phyloP scores from a whole-genome alignment of 352 stramenopile genomes.

The Plasmopara halstedii region DNA sequence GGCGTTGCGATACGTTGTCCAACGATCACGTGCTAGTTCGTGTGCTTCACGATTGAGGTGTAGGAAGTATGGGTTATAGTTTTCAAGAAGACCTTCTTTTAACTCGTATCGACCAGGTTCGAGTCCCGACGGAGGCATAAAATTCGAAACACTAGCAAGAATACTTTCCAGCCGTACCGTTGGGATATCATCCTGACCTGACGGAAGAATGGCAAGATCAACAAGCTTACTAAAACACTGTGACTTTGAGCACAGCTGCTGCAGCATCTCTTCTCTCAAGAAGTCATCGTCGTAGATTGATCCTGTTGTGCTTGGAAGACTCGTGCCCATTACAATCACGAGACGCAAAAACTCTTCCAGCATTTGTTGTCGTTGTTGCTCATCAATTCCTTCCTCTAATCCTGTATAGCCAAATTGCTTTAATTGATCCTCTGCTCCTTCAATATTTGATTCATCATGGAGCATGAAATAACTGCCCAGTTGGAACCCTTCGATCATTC shows the following conservation, averaged over 20 bases:
- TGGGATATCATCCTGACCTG: conserved; percentile 76
- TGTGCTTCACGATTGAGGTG: conserved; percentile 81
- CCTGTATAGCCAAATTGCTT: conserved; percentile 40
- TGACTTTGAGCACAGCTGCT: conserved; percentile 75
- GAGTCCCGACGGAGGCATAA: conserved; percentile 61
- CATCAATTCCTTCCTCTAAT: conserved; percentile 57
- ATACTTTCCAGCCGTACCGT: conserved; percentile 56
- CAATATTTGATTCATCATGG: conserved; percentile 3
- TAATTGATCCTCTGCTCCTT: conserved; percentile 7
- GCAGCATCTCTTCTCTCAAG: conserved; percentile 75
- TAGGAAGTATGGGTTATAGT: conserved; percentile 83
- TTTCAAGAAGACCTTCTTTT: conserved; percentile 60
- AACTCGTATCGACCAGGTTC: conserved; percentile 77
- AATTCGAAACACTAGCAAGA: conserved; percentile 56
- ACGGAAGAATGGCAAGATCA: conserved; percentile 72
- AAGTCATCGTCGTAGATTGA: conserved; percentile 63
- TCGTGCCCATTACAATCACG: conserved; percentile 70
- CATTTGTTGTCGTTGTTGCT: conserved; percentile 65
- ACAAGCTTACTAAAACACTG: conserved; percentile 74
- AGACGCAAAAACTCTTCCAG: conserved; percentile 79
- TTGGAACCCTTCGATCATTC: conserved; percentile 77
- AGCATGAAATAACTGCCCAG: conserved; percentile 59
- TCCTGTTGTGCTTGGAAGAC: conserved; percentile 52
- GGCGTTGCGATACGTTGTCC: conserved; percentile 64
- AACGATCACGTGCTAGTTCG: conserved; percentile 74